Evolutionary conservation across 345 rosid species (phyloP).

Genomic region (Geranium brycei): DNA sequence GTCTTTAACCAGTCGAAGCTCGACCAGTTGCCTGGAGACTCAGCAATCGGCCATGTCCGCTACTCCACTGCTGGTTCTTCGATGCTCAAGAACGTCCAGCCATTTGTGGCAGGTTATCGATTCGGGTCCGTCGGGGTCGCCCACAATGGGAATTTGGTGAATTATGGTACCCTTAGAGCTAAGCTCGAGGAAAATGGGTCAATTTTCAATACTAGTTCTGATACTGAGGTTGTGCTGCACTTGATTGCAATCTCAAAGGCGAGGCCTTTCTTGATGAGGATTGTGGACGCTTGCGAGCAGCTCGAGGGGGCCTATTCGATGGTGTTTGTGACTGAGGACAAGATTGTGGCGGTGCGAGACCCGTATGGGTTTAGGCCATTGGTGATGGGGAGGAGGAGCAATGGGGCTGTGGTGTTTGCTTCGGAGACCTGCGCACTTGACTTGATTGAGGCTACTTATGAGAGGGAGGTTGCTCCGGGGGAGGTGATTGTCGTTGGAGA

Average conservation of each 20-base stretch:
- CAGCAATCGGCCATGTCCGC: slow-evolving; percentile 85
- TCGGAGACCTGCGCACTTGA: slow-evolving; percentile 97
- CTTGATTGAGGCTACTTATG: slow-evolving; percentile 86
- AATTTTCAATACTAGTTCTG: slow-evolving; percentile 82
- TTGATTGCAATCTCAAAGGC: slow-evolving; percentile 84
- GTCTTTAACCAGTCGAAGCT: slow-evolving; percentile 82
- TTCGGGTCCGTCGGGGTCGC: slow-evolving; percentile 92
- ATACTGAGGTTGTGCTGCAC: slow-evolving; percentile 96
- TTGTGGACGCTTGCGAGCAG: slow-evolving; percentile 85
- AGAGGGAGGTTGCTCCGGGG: slow-evolving; percentile 86
- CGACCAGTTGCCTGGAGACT: slow-evolving; percentile 68
- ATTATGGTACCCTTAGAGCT: slow-evolving; percentile 51
- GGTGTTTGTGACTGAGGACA: slow-evolving; percentile 89
- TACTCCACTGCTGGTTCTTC: slow-evolving; percentile 93
- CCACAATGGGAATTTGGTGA: slow-evolving; percentile 86
- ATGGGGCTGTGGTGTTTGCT: slow-evolving; percentile 84
- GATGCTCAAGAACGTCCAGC: slow-evolving; percentile 94
- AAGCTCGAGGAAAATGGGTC: slow-evolving; percentile 78
- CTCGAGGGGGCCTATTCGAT: slow-evolving; percentile 84
- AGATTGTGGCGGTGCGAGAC: slow-evolving; percentile 87
- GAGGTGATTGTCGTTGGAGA: slow-evolving; percentile 82
- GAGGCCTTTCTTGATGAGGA: slow-evolving; percentile 75
- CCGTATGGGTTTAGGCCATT: slow-evolving; percentile 83
- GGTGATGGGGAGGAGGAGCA: slow-evolving; percentile 93
- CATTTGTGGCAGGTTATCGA: slow-evolving; percentile 87